Evolutionary conservation across 164 flowering plant species (phyloP).

Genomic region (Saururus chinensis): DNA sequence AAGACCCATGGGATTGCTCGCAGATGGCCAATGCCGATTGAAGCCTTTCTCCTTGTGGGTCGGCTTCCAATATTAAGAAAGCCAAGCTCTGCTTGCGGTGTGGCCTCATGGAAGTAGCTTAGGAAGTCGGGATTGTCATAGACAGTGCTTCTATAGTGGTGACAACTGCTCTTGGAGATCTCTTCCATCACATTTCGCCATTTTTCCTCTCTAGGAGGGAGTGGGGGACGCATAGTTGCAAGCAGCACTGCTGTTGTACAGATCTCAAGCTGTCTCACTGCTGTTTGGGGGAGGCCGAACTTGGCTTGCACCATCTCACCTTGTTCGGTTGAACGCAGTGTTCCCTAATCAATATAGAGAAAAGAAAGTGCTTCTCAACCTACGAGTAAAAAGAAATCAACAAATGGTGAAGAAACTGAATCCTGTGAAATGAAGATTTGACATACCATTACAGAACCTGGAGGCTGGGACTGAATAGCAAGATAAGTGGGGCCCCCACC

Average conservation of each 20-base stretch:
- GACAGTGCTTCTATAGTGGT: constrained; percentile 63
- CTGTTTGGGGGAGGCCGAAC: constrained; percentile 82
- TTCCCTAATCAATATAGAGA: constrained; percentile 42
- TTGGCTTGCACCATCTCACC: constrained; percentile 99
- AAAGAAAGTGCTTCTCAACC: neutral
- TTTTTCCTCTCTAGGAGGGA: constrained; percentile 76
- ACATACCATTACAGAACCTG: constrained; percentile 91
- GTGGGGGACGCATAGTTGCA: constrained; percentile 78
- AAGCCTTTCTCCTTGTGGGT: constrained; percentile 69
- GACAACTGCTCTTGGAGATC: constrained; percentile 72
- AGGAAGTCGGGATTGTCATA: constrained; percentile 88
- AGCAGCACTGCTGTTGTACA: constrained; percentile 93
- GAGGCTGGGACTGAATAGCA: constrained; percentile 96
- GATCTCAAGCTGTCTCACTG: constrained; percentile 84
- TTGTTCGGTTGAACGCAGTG: constrained; percentile 94
- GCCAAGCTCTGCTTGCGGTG: constrained; percentile 94
- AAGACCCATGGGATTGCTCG: constrained; percentile 93
- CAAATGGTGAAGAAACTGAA: neutral
- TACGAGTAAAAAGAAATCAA: neutral
- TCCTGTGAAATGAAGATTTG: neutral
- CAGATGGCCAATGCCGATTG: constrained; percentile 76
- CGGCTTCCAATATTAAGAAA: constrained; percentile 94
- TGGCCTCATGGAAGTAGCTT: constrained; percentile 85
- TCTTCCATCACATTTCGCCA: constrained; percentile 92
- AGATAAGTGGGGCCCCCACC: constrained; percentile 98